Evolutionary conservation across 768 basidiomycete species (phyloP).

Genomic region (Candolleomyces efflorescens): DNA sequence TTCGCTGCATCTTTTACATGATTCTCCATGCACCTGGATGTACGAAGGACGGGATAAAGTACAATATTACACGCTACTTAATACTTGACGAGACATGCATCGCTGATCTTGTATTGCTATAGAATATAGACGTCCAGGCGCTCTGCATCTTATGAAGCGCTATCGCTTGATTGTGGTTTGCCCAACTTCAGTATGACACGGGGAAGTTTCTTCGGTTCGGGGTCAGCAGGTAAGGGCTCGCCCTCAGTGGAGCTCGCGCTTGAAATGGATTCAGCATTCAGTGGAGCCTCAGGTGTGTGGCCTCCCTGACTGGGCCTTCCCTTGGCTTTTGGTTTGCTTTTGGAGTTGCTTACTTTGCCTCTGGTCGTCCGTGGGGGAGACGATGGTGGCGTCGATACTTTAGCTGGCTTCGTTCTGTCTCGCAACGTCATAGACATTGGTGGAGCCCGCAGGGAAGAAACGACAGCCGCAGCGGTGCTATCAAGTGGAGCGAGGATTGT

Average conservation of each 20-base stretch:
- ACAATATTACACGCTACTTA: neutral
- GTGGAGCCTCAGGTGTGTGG: neutral
- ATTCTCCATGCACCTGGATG: neutral
- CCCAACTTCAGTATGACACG: constrained; percentile 55
- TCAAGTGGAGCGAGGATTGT: constrained; percentile 46
- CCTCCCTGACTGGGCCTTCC: constrained; percentile 2
- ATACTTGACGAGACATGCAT: neutral
- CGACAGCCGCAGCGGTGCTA: constrained; percentile 17
- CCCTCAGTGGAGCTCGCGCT: constrained; percentile 9
- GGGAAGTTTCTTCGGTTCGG: constrained; percentile 42
- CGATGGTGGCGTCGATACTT: constrained; percentile 2
- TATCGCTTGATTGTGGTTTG: constrained; percentile 24
- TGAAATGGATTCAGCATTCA: constrained; percentile 7
- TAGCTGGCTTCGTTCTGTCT: constrained; percentile 45
- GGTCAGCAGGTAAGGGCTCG: constrained; percentile 11
- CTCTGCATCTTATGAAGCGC: neutral
- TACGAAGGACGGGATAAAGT: no score
- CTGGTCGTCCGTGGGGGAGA: constrained; percentile 3
- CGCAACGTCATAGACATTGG: constrained; percentile 46
- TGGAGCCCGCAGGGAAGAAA: constrained; percentile 11
- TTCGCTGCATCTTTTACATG: neutral
- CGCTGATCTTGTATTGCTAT: neutral
- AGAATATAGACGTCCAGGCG: no score
- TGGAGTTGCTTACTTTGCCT: neutral
- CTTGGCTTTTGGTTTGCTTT: neutral